Evolutionary conservation across 2,329 filamentous ascomycete species (phyloP).

Genomic region (Stagonosporopsis vannaccii): DNA sequence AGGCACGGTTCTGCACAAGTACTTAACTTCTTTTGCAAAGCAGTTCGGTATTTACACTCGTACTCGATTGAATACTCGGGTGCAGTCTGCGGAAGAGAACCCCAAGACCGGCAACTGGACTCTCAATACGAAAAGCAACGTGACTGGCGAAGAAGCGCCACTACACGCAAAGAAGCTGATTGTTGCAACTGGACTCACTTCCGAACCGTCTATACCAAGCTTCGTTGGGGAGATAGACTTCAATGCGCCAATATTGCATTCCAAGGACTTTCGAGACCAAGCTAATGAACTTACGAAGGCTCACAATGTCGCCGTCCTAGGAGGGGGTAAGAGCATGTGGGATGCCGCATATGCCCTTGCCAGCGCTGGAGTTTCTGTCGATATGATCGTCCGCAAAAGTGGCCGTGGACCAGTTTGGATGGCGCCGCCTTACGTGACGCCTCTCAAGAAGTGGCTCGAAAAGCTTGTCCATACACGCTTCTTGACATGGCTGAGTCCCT

Average conservation of each 20-base stretch:
- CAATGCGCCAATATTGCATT: constrained; percentile 64
- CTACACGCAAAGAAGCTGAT: constrained; percentile 59
- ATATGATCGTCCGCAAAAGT: constrained; percentile 65
- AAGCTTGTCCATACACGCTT: constrained; percentile 71
- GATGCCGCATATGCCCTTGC: constrained; percentile 68
- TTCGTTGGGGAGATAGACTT: constrained; percentile 56
- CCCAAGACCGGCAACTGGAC: constrained; percentile 34
- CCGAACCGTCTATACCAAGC: constrained; percentile 62
- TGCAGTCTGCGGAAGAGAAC: constrained; percentile 56
- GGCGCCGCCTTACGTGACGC: constrained; percentile 68
- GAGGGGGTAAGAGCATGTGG: constrained; percentile 69
- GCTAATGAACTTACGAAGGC: constrained; percentile 49
- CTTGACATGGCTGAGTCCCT: constrained; percentile 77
- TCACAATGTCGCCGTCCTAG: constrained; percentile 59
- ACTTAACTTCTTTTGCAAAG: constrained; percentile 54
- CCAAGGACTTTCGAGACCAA: constrained; percentile 58
- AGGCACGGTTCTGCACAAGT: constrained; percentile 62
- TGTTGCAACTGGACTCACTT: constrained; percentile 68
- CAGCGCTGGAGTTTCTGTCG: constrained; percentile 62
- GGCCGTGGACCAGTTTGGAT: constrained; percentile 69
- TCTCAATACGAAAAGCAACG: constrained; percentile 1
- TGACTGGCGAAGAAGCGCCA: constrained; percentile 5
- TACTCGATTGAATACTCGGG: constrained; percentile 61
- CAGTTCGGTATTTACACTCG: constrained; percentile 57
- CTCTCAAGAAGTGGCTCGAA: constrained; percentile 72